These are phyloP conservation scores for Ascochyta viciae-villosae DNA, from an alignment of 2,329 filamentous ascomycete species.

Conservation along the genomic window DNA sequence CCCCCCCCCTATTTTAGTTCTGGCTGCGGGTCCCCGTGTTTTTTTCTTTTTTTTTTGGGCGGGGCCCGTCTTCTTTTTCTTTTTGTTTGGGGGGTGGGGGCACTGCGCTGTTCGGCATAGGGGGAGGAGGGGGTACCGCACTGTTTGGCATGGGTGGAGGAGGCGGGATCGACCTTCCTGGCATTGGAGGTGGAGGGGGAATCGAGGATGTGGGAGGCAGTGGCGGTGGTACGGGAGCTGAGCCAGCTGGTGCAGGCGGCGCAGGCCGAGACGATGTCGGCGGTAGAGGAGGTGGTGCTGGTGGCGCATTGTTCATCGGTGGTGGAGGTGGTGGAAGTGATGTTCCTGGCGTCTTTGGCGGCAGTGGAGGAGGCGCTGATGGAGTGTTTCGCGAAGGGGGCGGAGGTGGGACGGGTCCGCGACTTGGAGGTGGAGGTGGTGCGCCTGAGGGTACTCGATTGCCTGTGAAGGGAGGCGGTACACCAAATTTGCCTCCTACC, in stretches of 20 bases:
- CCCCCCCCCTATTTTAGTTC: too few relatives aligned
- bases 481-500: constrained; percentile 68
- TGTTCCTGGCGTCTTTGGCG: constrained; percentile 49
- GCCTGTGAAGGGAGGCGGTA: constrained; percentile 80
- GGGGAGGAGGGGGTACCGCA: constrained; percentile 44
- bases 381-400: constrained; percentile 54
- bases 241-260: constrained; percentile 30
- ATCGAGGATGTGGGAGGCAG: constrained; percentile 36
- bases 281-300: constrained; percentile 42
- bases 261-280: constrained; percentile 36
- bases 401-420: constrained; percentile 69
- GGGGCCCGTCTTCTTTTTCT: too few relatives aligned
- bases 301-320: constrained; percentile 36
- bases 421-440: constrained; percentile 77
- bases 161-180: constrained; percentile 41
- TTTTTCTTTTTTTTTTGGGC: too few relatives aligned
- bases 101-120: constrained; percentile 33
- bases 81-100: too few relatives aligned
- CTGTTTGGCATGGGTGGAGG: constrained; percentile 29
- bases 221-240: constrained; percentile 36
- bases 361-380: constrained; percentile 48
- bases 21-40: too few relatives aligned
- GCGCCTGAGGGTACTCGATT: constrained; percentile 66
- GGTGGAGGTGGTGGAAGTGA: constrained; percentile 68
- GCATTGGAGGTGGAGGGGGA: constrained; percentile 48